phyloP scores from a whole-genome alignment of 1,139 yeast genomes.

The Blastobotrys raffinosifermentans region DNA sequence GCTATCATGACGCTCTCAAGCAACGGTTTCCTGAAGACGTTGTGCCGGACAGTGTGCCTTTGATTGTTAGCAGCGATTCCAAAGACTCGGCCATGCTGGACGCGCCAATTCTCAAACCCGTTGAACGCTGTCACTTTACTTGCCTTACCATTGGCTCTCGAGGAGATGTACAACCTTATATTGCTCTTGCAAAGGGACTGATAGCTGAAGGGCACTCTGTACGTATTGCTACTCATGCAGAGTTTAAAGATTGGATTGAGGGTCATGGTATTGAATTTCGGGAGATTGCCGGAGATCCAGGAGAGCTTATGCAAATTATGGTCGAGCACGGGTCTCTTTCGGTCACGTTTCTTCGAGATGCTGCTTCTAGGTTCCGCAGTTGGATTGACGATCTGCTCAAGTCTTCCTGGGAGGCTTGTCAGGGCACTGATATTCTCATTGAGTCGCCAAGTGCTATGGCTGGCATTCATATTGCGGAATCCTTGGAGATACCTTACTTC shows the following conservation, averaged over 20 bases:
- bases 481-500: slow-evolving; percentile 80
- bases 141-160: slow-evolving; percentile 87
- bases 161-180: slow-evolving; percentile 95
- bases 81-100: slow-evolving; percentile 3
- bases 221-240: slow-evolving; percentile 78
- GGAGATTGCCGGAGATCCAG: slow-evolving; percentile 87
- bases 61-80: neutral
- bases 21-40: neutral
- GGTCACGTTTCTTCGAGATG: slow-evolving; percentile 76
- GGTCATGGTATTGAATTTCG: slow-evolving; percentile 61
- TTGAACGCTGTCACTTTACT: slow-evolving; percentile 49
- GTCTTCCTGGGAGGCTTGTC: slow-evolving; percentile 82
- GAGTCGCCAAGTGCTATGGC: slow-evolving; percentile 96
- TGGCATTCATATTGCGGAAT: slow-evolving; percentile 93
- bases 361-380: slow-evolving; percentile 64
- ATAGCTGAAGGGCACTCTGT: slow-evolving; percentile 75
- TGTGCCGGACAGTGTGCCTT: neutral
- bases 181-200: slow-evolving; percentile 79
- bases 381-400: slow-evolving; percentile 72
- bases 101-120: slow-evolving; percentile 17
- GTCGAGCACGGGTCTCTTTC: slow-evolving; percentile 86
- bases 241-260: slow-evolving; percentile 70
- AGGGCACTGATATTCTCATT: slow-evolving; percentile 73
- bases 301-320: slow-evolving; percentile 87
- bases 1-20: neutral